Evolutionary conservation across 2,329 filamentous ascomycete genomes (phyloP), one percentile per base, ranked within the genome.

Genomic region (Pleurostoma richardsiae): DNA sequence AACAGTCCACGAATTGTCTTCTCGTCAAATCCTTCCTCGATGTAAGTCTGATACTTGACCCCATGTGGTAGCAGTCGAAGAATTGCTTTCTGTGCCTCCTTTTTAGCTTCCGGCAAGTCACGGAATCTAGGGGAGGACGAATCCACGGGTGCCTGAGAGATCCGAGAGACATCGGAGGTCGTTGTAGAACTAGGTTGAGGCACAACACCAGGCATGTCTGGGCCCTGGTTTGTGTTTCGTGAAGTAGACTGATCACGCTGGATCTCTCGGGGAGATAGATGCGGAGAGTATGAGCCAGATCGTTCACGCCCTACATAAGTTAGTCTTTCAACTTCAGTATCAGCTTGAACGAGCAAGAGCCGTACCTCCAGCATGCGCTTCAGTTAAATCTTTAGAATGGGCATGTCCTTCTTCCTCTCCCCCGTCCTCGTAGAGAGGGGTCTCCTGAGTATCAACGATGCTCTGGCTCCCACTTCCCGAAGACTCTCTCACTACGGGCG

Each of bases 11-110:
- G 77, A 33, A 95, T 67, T 8, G 90, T 59, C 2, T 65, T 64
- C 33, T 78, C 72, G 54, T 90, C 79, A 39, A 92, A 75, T 1
- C 88, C 86, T 62, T 92, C 86, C 8, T 82, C 74, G 10, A 91
- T 70, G 47, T 92, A 84, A 49, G 88, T 78, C 46, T 85, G 76
- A 58, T 85, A 95, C 26, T 81, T 80, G 48, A 95, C 81, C 42
- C 88, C 86, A 49, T 88, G 62, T 2, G 76, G 72, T 68, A 72
- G 76, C 3, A 91, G 68, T 36, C 79, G 76, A 30, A 88, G 64
- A 38, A 91, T 81, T 4, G 86, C 84, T 28, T 80, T 78, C 57
- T 83, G 79, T 0, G 87, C 87, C 53, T 79, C 72, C 51, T 77
- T 80, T 45, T 71, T 77, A 30, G 69, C 73, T 44, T 76, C 71